Base-by-base conservation (phyloP, 306 rosid species). In the Citrullus colocynthis region DNA sequence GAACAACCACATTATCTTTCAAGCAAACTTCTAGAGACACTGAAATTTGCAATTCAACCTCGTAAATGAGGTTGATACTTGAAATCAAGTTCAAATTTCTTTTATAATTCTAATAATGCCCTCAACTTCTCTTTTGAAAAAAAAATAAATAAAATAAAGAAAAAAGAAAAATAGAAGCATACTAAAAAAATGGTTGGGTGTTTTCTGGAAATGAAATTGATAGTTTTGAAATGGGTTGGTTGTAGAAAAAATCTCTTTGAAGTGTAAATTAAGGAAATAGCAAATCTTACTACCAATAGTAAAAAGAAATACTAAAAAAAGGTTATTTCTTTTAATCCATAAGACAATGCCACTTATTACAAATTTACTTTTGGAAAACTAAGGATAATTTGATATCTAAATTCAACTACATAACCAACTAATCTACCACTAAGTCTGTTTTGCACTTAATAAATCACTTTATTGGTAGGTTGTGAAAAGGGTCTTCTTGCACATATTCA, bases 401-500 rank as follows among this genome's bases (percentile, higher is more conserved):
- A 48, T 48, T 48, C 69, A 32, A 62, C 69, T 15, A 28, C 5
- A 32, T 2, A 32, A 62, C 69, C 70, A 63, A 32, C 44, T 36
- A 63, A 63, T 63, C 21, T 7, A 34, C 21, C 45, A 34, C 20
- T 62, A 32, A 62, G 41, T 32, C 69, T 32, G 20, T 21, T 9
- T 58, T 20, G 24, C 24, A 55, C 24, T 57, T 20, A 20, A 8
- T 21, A 9, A 24, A 74, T 74, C 94, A 32, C 78, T 89, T 85
- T 93, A 90, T 83, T 54, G 91, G 94, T 88, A 88, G 98, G 98
- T 93, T 82, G 87, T 84, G 91, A 89, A 80, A 58, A 81, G 61
- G 78, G 73, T 78, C n/a, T 34, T 56, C 30, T 45, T 20, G n/a
- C n/a, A 44, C 3, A 70, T 21, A 17, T 41, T 79, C 44, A 56